These are phyloP conservation scores for Flaveria trinervia DNA, from an alignment of 129 eudicot genomes.

Conservation along the genomic window DNA sequence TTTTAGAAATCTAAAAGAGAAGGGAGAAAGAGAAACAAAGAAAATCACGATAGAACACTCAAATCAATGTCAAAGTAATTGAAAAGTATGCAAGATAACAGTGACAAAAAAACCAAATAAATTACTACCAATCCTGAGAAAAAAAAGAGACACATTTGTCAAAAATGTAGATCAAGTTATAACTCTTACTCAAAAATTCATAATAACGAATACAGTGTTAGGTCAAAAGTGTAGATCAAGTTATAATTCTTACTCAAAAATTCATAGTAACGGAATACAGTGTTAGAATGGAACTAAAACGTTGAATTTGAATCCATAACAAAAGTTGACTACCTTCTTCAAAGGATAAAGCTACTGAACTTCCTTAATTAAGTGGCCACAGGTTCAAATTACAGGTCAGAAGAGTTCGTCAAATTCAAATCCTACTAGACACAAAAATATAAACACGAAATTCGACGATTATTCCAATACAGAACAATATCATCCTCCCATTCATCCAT, in stretches of 20 bases:
- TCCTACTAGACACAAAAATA: no score
- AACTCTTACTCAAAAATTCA: background rate
- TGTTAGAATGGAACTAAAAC: background rate
- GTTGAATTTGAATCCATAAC: background rate
- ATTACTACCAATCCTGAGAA: background rate
- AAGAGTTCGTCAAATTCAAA: no score
- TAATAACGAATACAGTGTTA: background rate
- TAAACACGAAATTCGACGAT: background rate
- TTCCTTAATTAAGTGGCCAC: background rate
- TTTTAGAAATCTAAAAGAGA: background rate
- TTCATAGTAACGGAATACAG: background rate
- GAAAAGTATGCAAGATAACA: background rate
- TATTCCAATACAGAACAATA: background rate
- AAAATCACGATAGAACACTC: background rate
- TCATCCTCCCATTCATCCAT: no score
- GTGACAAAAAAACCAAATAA: background rate
- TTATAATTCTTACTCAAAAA: background rate
- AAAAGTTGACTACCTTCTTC: background rate
- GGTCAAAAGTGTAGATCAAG: background rate
- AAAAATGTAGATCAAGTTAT: background rate
- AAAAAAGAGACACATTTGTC: background rate
- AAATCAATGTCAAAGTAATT: background rate
- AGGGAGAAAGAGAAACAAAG: background rate
- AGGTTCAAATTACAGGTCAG: background rate
- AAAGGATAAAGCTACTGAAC: conserved; percentile 2